Base-by-base conservation (phyloP, 768 basidiomycete genomes). In the Mycena indigotica region DNA sequence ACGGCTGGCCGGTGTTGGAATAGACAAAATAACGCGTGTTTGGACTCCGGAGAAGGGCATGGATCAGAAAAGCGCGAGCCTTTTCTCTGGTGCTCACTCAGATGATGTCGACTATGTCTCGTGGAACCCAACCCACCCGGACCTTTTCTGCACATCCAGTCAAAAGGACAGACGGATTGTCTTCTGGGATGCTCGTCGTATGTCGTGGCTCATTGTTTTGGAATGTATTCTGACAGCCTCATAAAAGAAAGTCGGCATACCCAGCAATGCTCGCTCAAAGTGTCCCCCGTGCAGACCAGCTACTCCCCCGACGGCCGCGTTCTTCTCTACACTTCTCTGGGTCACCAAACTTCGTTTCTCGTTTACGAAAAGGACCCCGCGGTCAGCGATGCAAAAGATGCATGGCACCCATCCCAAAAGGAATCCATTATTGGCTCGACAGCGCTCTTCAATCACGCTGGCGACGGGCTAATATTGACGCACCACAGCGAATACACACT, bases 111-210 rank as follows among this genome's bases (percentile, higher is more conserved):
- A 93, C 64, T 85, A 91, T 58, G 73, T 92, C 39, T 84, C 89
- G 6, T 93, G 91, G 90, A 91, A 91, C 68, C 91, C 91, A 1
- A 88, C 87, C 2, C 90, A 93, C 63, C 89, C 91, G 3, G 91
- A 92, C 35, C 72, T 91, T 16, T 90, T 93, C 66, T 91, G 87
- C 58, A 86, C 91, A 0, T 89, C 89, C 16, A 86, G 90, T 63
- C 84, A 86, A 67, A 87, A 83, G 65, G 91, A 93, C 63, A 78
- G 85, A 61, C 77, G 83, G 24, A 80, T 93, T 25, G 86, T 88
- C 2, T 92, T 91, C 65, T 93, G 91, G 89, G 91, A 93, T 68
- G 88, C 89, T 17, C 77, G 91, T 70, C 89, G 91, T 93, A 73
- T 61, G 84, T n/a, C n/a, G n/a, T n/a, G n/a, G n/a, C n/a, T n/a